phyloP scores from a whole-genome alignment of 1,139 yeast genomes.

The Ogataea hybrid region DNA sequence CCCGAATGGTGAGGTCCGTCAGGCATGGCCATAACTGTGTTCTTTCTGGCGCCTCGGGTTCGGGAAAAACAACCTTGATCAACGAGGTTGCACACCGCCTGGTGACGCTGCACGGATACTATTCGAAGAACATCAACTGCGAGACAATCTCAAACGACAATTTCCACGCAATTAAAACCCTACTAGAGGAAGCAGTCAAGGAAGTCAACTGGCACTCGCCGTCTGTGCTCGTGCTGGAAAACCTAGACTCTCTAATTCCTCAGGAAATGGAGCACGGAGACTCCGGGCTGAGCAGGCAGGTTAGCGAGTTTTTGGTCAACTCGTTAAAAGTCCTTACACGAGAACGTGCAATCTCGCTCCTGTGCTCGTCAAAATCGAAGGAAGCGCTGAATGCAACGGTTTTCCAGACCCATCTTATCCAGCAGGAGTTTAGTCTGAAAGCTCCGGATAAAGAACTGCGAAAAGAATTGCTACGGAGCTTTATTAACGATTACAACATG shows the following conservation, averaged over 20 bases:
- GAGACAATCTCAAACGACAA: conserved; percentile 56
- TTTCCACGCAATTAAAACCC: conserved; percentile 46
- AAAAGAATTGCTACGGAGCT: conserved; percentile 8
- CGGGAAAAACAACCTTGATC: conserved; percentile 70
- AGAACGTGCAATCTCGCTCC: conserved; percentile 48
- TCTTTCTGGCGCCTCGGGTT: conserved; percentile 72
- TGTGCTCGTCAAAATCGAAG: conserved; percentile 61
- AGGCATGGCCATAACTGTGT: conserved; percentile 54
- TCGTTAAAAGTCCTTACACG: conserved; percentile 39
- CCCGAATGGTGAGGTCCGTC: conserved; percentile 44
- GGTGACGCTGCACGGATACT: conserved; percentile 38
- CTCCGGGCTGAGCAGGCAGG: conserved; percentile 56
- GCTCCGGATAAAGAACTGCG: conserved; percentile 64
- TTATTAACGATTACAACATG: conserved; percentile 21
- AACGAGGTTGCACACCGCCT: conserved; percentile 38
- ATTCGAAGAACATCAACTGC: conserved; percentile 50
- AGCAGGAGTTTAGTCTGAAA: conserved; percentile 55
- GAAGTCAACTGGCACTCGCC: conserved; percentile 82
- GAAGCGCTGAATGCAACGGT: conserved; percentile 63
- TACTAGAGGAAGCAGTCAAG: conserved; percentile 51
- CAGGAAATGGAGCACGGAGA: conserved; percentile 73
- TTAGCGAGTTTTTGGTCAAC: conserved; percentile 45
- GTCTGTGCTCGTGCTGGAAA: conserved; percentile 71
- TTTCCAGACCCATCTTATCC: conserved; percentile 69
- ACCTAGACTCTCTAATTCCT: conserved; percentile 72